Conservation (phyloP, 805 yeast species). For the Lipomyces chichibuensis region DNA sequence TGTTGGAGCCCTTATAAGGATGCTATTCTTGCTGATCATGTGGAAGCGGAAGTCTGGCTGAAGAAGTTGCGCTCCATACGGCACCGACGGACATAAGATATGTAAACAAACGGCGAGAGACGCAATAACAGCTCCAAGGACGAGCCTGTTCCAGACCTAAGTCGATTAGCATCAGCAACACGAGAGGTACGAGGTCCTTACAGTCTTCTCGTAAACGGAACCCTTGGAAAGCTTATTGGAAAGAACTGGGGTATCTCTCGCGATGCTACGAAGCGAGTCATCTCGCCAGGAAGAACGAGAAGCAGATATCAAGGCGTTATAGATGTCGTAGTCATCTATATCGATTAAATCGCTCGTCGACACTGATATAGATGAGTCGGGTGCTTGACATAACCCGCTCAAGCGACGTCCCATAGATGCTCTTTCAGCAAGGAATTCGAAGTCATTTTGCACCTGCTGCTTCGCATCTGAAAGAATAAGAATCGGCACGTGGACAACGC, state of each 20-base stretch:
- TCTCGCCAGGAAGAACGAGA: background rate
- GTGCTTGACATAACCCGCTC: background rate
- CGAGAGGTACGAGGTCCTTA: background rate
- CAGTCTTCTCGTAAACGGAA: background rate
- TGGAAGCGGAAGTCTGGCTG: constrained; percentile 1
- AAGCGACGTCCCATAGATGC: background rate
- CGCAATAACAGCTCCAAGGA: background rate
- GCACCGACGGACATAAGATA: background rate
- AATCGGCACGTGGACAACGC: background rate
- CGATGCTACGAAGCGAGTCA: background rate
- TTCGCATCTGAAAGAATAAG: background rate
- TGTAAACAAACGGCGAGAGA: background rate
- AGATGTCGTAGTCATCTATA: background rate
- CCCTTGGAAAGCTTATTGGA: background rate
- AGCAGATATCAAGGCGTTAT: background rate
- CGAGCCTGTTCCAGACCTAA: background rate
- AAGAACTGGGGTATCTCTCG: background rate
- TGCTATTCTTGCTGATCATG: constrained; percentile 6
- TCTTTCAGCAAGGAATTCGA: background rate
- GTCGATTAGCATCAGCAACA: background rate
- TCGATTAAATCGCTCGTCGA: background rate
- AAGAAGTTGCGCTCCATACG: background rate
- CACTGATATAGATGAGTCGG: background rate
- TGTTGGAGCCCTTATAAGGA: constrained; percentile 8
- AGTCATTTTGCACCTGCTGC: background rate